Evolutionary conservation across 148 eudicot genomes (phyloP).

Genomic region (Mesembryanthemum crystallinum): DNA sequence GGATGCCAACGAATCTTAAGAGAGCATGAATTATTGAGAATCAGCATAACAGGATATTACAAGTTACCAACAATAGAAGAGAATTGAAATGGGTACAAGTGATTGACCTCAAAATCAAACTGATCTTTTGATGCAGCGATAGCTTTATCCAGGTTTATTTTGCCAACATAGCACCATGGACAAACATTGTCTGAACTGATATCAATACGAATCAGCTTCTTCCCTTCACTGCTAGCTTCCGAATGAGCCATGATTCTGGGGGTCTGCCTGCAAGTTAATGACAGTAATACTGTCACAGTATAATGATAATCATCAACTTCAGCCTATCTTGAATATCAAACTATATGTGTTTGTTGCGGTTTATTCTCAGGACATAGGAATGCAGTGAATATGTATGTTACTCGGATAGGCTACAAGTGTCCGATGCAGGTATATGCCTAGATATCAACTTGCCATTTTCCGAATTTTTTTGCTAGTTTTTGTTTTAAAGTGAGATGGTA

Average conservation of each 20-base stretch:
- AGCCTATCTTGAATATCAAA: no score
- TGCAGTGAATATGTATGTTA: no score
- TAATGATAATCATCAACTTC: no score
- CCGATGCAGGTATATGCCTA: no score
- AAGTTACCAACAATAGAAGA: not conserved
- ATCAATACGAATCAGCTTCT: conserved; percentile 64
- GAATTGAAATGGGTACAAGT: no score
- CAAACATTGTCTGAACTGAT: conserved; percentile 72
- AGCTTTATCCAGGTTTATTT: conserved; percentile 79
- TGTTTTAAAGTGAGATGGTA: no score
- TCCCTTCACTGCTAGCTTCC: conserved; percentile 29
- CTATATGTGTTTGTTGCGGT: no score
- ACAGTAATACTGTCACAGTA: not conserved
- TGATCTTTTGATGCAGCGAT: conserved; percentile 50
- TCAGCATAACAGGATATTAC: conserved; percentile 1
- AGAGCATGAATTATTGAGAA: not conserved
- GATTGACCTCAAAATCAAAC: conserved; percentile 58
- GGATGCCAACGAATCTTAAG: conserved; percentile 77
- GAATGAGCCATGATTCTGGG: conserved; percentile 44
- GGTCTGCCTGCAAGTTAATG: not conserved
- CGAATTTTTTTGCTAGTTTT: no score
- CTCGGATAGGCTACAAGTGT: no score
- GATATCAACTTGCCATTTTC: no score
- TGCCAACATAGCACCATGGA: conserved; percentile 94
- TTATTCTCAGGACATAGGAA: no score